Evolutionary conservation across 148 eudicot species (phyloP), one percentile per base, ranked within the genome.

Genomic region (Selenicereus undatus): DNA sequence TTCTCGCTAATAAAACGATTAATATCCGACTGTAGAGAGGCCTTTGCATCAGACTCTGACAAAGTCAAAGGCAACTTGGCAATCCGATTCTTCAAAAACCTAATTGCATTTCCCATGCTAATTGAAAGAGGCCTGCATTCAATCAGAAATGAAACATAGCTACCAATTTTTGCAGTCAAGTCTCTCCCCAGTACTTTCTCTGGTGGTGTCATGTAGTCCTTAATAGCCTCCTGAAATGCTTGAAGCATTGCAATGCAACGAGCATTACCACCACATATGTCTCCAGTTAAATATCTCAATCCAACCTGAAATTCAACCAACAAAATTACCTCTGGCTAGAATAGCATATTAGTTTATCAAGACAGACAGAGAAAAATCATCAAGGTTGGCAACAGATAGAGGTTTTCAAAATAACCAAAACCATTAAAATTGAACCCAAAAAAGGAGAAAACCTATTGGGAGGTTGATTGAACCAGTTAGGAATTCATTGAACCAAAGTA

Each of bases 231-330:
- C 76, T 92, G 95, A 70, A 97, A 94, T 88, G 97, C 97, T 90
- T 91, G 89, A 87, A 97, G 98, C 99, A 97, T 94, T 56, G 99
- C 96, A 78, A 94, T 97, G 77, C 99, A 97, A 52, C 98, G 98
- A 48, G 98, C 94, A 89, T 94, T 94, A 75, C 98, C 96, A 78
- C 98, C 96, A 74, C 92, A 97, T 71, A 94, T 89, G 82, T 94
- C 96, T 65, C 99, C 99, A 82, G 94, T 88, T 80, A 97, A 80
- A 82, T 90, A 97, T 60, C 94, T 88, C 85, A 94, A 79, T 78
- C 99, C 98, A 88, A 94, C 98, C 99, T 97, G 93, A 83, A 79
- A 82, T 51, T 22, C 81, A 64, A 74, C 62, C 32, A 84, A 45
- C 66, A 39, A 10, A 71, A 66, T 75, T 29, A 81, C 7, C 80